Conservation (phyloP, 805 yeast genomes). For the Helenozyma rhizophorensis region DNA sequence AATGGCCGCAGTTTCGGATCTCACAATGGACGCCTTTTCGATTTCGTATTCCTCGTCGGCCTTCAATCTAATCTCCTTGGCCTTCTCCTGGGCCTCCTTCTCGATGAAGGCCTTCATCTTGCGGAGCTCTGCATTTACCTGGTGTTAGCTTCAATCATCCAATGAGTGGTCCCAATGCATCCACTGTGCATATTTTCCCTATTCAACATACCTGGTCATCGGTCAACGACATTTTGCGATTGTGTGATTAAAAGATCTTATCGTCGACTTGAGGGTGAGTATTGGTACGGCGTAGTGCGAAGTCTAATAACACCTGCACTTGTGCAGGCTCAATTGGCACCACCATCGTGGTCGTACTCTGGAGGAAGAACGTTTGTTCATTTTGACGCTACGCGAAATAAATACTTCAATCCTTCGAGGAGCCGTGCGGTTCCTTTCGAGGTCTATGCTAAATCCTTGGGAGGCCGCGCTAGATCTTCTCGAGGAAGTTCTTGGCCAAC, state of each 20-base stretch:
- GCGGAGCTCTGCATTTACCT: constrained; percentile 93
- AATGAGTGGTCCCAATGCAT: background rate
- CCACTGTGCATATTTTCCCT: background rate
- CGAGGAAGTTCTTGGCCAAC: constrained; percentile 50
- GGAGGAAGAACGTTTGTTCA: too few relatives aligned
- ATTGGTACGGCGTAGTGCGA: constrained; percentile 14
- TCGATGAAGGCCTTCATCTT: constrained; percentile 98
- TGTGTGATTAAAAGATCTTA: constrained; percentile 7
- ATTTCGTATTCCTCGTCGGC: constrained; percentile 99
- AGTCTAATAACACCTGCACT: constrained; percentile 6
- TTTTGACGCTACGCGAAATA: too few relatives aligned
- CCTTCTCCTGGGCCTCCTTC: constrained; percentile 98
- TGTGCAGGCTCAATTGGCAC: too few relatives aligned
- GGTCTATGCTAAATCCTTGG: too few relatives aligned
- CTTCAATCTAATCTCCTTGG: constrained; percentile 90
- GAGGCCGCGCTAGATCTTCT: constrained; percentile 24
- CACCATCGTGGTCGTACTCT: too few relatives aligned
- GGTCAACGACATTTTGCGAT: constrained; percentile 24
- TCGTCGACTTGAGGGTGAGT: constrained; percentile 22
- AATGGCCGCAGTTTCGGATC: constrained; percentile 85
- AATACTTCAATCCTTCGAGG: too few relatives aligned
- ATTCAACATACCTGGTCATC: constrained; percentile 26
- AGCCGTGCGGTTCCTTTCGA: too few relatives aligned
- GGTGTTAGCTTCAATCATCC: background rate
- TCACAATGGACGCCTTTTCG: constrained; percentile 92